A percentile compares a stretch with the other conserved stretches of the same genome.
Evolutionary conservation across 805 yeast species (phyloP).

Genomic region (Yarrowia deformans): DNA sequence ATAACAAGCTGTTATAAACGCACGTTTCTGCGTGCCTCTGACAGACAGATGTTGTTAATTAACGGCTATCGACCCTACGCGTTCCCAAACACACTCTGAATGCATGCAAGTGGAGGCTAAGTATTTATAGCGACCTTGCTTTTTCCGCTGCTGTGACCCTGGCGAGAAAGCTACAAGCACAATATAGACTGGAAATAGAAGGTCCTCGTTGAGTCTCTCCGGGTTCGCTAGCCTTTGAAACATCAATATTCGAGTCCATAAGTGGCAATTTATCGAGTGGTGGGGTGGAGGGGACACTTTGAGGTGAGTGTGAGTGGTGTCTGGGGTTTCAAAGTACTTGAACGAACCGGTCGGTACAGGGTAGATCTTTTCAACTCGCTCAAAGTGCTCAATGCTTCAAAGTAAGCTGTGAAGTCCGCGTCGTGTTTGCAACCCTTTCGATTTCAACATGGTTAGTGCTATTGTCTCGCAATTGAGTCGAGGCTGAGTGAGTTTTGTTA

Average conservation of each 20-base stretch:
- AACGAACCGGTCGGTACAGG: no score
- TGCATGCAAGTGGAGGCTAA: constrained; percentile 4
- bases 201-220: constrained; percentile 3
- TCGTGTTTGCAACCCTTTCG: neutral
- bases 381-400: neutral
- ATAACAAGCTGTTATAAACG: neutral
- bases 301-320: no score
- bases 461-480: neutral
- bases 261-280: neutral
- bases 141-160: constrained; percentile 5
- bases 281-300: neutral
- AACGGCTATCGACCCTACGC: constrained; percentile 15
- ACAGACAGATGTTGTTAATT: neutral
- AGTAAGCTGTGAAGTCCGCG: neutral
- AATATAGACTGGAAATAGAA: neutral
- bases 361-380: neutral
- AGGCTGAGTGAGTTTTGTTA: neutral
- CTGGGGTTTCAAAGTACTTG: neutral
- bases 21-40: constrained; percentile 18
- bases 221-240: neutral
- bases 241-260: neutral
- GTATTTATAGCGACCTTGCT: constrained; percentile 14
- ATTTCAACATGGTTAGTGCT: neutral
- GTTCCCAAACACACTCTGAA: neutral
- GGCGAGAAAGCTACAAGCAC: neutral